Conservation (phyloP, 106 monocot genomes). For the Acorus calamus region DNA sequence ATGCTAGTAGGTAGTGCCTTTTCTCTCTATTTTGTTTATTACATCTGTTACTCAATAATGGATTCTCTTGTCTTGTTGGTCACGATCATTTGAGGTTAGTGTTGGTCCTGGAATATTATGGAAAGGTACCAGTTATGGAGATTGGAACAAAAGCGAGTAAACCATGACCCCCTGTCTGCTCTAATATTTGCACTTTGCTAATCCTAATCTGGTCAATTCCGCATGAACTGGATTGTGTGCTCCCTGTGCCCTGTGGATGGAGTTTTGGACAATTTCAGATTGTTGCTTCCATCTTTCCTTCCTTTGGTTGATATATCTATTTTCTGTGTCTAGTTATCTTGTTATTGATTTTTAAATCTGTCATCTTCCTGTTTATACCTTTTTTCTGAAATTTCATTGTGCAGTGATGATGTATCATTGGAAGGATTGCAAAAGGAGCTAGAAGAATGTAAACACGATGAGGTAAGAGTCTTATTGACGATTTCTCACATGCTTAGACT, state of each 20-base stretch:
- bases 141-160: too few species aligned
- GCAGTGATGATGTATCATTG: conserved; percentile 63
- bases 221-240: too few species aligned
- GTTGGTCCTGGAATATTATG: too few species aligned
- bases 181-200: too few species aligned
- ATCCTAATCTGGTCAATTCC: too few species aligned
- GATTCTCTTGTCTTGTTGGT: not conserved
- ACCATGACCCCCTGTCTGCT: too few species aligned
- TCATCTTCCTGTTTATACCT: not conserved
- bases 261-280: too few species aligned
- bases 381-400: not conserved
- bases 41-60: not conserved
- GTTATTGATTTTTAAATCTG: not conserved
- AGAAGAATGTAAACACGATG: conserved; percentile 71
- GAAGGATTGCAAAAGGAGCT: conserved; percentile 73
- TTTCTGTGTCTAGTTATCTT: not conserved
- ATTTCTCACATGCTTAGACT: not conserved
- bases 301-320: not conserved
- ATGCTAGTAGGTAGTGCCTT: conserved; percentile 21
- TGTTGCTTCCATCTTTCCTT: too few species aligned
- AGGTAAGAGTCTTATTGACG: conserved; percentile 22
- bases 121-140: too few species aligned
- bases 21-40: not conserved
- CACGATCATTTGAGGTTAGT: not conserved
- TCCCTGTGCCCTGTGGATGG: too few species aligned